Conservation (phyloP, 2,329 filamentous ascomycete species). For the Trichoderma brevicompactum region DNA sequence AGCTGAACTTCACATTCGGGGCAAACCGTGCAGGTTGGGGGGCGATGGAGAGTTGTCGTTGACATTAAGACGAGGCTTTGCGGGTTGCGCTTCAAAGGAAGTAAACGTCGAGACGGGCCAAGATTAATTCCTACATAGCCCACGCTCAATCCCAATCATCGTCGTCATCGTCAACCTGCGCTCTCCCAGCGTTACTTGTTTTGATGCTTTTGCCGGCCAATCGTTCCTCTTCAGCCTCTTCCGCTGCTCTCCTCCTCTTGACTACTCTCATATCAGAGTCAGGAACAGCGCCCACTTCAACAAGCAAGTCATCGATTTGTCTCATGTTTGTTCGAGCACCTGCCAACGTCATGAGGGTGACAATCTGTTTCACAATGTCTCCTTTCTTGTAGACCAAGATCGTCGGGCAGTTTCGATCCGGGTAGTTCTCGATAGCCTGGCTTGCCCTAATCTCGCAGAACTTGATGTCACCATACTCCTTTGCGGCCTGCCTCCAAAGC, state of each 20-base stretch:
- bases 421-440: conserved; percentile 95
- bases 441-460: conserved; percentile 94
- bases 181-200: conserved; percentile 53
- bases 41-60: neutral
- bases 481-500: conserved; percentile 82
- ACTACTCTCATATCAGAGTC: conserved; percentile 77
- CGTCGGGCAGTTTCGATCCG: conserved; percentile 91
- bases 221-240: conserved; percentile 64
- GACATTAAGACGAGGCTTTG: neutral
- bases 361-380: conserved; percentile 87
- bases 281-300: conserved; percentile 80
- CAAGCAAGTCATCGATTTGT: conserved; percentile 79
- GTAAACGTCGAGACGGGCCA: neutral
- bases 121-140: conserved; percentile 14
- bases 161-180: conserved; percentile 51
- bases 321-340: conserved; percentile 72
- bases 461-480: conserved; percentile 90
- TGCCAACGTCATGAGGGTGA: conserved; percentile 81
- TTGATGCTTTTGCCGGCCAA: conserved; percentile 55
- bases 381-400: conserved; percentile 91
- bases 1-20: neutral
- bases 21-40: neutral
- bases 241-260: conserved; percentile 62
- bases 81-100: neutral
- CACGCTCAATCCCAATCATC: conserved; percentile 65